Percentiles rank a stretch among this genome's conserved stretches.
These are phyloP conservation scores for Leptographium flavum DNA, from an alignment of 2,329 filamentous ascomycete species.

Conservation along the genomic window DNA sequence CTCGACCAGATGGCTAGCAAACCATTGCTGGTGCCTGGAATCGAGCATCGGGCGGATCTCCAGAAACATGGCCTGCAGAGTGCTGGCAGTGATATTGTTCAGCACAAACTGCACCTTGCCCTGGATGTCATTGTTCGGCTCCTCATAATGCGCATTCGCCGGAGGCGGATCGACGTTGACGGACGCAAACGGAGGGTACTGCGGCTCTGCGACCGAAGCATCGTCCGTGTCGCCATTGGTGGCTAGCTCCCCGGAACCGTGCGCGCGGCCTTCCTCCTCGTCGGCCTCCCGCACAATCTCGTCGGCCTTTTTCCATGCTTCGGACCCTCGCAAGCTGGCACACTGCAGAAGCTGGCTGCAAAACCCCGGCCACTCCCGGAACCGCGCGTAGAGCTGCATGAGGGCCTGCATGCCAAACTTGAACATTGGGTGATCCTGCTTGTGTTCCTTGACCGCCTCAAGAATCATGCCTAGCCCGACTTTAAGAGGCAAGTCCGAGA, in stretches of 20 bases:
- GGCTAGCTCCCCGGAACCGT: slow-evolving; percentile 30
- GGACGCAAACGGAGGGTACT: slow-evolving; percentile 59
- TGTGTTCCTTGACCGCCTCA: slow-evolving; percentile 82
- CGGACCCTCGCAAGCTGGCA: slow-evolving; percentile 67
- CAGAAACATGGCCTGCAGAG: slow-evolving; percentile 68
- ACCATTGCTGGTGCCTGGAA: slow-evolving; percentile 84
- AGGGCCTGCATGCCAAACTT: slow-evolving; percentile 94
- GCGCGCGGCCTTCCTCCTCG: slow-evolving; percentile 30
- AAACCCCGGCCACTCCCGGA: slow-evolving; percentile 91
- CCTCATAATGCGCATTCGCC: slow-evolving; percentile 53
- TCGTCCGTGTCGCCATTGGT: slow-evolving; percentile 62
- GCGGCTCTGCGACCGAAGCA: slow-evolving; percentile 35
- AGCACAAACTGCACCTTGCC: slow-evolving; percentile 91
- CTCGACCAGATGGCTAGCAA: slow-evolving; percentile 86
- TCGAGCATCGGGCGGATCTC: slow-evolving; percentile 70
- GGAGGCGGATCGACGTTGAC: slow-evolving; percentile 61
- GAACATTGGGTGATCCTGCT: slow-evolving; percentile 81
- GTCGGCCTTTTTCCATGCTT: slow-evolving; percentile 70
- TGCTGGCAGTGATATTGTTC: slow-evolving; percentile 90
- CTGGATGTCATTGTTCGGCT: slow-evolving; percentile 72
- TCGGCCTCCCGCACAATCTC: slow-evolving; percentile 60
- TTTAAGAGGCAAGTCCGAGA: slow-evolving; percentile 79
- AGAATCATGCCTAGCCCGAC: slow-evolving; percentile 95
- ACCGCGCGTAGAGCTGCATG: slow-evolving; percentile 69
- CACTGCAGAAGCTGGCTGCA: slow-evolving; percentile 76